A percentile compares a stretch with the other conserved stretches of the same genome.
These are phyloP conservation scores for Zizania latifolia DNA, from an alignment of 176 grass and related monocot species.

Conservation along the genomic window DNA sequence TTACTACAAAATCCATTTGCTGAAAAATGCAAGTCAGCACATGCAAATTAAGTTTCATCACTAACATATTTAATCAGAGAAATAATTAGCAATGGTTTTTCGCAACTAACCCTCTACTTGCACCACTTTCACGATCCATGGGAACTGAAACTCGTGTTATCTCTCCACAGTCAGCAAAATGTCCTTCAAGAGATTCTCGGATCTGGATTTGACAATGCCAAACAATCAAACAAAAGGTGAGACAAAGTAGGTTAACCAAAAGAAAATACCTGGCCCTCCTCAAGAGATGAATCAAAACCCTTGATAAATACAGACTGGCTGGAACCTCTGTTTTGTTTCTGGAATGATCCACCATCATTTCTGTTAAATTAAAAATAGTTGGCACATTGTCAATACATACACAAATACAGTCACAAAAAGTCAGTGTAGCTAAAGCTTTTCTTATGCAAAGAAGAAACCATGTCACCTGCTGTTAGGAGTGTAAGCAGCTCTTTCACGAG, in stretches of 20 bases:
- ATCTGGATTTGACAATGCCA: constrained; percentile 38
- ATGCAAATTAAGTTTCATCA: not conserved
- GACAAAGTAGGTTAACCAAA: not conserved
- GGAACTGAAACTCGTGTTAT: constrained; percentile 60
- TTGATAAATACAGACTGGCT: constrained; percentile 59
- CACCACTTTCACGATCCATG: constrained; percentile 52
- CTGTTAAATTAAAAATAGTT: constrained; percentile 16
- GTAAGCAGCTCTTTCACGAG: constrained; percentile 44
- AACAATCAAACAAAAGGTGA: not conserved
- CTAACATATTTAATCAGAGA: not conserved
- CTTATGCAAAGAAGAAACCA: not conserved
- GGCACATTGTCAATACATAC: not conserved
- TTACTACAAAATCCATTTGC: not conserved
- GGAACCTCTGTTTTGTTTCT: constrained; percentile 42
- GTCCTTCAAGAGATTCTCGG: constrained; percentile 45
- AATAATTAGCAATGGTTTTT: not conserved
- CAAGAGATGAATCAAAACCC: constrained; percentile 56
- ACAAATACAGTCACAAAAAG: not conserved
- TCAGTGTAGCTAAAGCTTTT: not conserved
- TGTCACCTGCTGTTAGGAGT: constrained; percentile 64
- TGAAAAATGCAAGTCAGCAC: not conserved
- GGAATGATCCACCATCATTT: constrained; percentile 47
- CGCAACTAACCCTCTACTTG: constrained; percentile 58
- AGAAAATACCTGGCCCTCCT: constrained; percentile 53
- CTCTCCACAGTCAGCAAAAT: constrained; percentile 70